Evolutionary conservation across 1,139 yeast species (phyloP).

Genomic region (Arxiozyma heterogenica): DNA sequence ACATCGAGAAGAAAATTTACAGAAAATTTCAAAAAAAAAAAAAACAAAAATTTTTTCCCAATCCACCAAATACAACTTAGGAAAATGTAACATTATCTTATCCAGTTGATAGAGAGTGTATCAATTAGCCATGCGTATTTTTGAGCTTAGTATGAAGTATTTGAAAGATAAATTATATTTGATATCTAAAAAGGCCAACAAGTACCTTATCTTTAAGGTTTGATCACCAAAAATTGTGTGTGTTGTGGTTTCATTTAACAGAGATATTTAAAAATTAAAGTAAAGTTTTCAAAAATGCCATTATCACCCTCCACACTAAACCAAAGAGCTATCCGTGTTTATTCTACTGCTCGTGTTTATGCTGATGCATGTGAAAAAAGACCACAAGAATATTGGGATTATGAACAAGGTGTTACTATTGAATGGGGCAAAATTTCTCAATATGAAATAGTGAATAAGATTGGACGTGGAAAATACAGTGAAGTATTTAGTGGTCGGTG

Average conservation of each 20-base stretch:
- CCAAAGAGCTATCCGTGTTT: conserved; percentile 33
- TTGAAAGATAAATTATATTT: no score
- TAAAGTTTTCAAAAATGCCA: conserved; percentile 16
- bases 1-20: neutral
- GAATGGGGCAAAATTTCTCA: conserved; percentile 42
- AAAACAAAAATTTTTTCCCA: neutral
- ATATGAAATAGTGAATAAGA: conserved; percentile 84
- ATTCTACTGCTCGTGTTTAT: conserved; percentile 49
- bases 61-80: neutral
- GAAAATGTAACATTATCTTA: neutral
- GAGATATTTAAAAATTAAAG: no score
- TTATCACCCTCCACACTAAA: conserved; percentile 31
- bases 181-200: no score
- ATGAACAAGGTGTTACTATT: conserved; percentile 59
- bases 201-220: neutral
- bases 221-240: neutral
- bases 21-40: neutral
- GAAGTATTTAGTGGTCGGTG: conserved; percentile 86
- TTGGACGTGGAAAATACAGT: conserved; percentile 95
- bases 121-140: neutral
- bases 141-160: neutral
- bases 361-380: conserved; percentile 68
- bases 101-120: neutral
- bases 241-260: neutral
- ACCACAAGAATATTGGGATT: conserved; percentile 91